phyloP scores from a whole-genome alignment of 1,284 basidiomycete species.

The Entoloma clypeatum region DNA sequence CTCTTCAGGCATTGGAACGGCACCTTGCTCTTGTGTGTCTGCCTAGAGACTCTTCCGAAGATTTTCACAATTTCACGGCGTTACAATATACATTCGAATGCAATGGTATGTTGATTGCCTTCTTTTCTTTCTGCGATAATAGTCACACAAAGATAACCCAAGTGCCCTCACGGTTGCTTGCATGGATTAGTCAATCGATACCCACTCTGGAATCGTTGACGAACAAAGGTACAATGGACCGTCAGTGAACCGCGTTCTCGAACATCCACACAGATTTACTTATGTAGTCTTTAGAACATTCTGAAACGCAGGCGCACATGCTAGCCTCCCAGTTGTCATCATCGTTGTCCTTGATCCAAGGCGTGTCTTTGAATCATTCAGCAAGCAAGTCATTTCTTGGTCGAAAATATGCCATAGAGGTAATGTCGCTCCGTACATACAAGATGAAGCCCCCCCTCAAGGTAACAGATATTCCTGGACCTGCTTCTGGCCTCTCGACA shows the following conservation, averaged over 20 bases:
- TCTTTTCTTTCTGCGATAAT: neutral
- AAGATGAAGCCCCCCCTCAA: neutral
- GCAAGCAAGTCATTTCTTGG: constrained; percentile 69
- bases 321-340: constrained; percentile 51
- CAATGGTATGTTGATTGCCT: constrained; percentile 51
- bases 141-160: constrained; percentile 3
- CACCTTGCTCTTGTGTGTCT: constrained; percentile 56
- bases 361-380: constrained; percentile 68
- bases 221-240: constrained; percentile 34
- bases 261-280: constrained; percentile 3
- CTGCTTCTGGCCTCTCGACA: constrained; percentile 70
- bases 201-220: constrained; percentile 38
- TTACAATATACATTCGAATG: constrained; percentile 74
- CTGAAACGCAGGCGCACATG: constrained; percentile 39
- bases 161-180: constrained; percentile 60
- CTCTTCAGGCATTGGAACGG: constrained; percentile 54
- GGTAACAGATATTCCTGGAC: constrained; percentile 59
- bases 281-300: constrained; percentile 32
- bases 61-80: constrained; percentile 51
- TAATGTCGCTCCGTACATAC: constrained; percentile 30
- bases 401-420: constrained; percentile 69
- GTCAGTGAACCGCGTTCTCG: constrained; percentile 25
- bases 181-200: constrained; percentile 48
- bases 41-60: constrained; percentile 35
- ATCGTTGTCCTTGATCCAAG: constrained; percentile 71